Percentiles rank a stretch among this genome's conserved stretches.
phyloP scores from a whole-genome alignment of 1,139 yeast genomes.

The Diutina siamensis region DNA sequence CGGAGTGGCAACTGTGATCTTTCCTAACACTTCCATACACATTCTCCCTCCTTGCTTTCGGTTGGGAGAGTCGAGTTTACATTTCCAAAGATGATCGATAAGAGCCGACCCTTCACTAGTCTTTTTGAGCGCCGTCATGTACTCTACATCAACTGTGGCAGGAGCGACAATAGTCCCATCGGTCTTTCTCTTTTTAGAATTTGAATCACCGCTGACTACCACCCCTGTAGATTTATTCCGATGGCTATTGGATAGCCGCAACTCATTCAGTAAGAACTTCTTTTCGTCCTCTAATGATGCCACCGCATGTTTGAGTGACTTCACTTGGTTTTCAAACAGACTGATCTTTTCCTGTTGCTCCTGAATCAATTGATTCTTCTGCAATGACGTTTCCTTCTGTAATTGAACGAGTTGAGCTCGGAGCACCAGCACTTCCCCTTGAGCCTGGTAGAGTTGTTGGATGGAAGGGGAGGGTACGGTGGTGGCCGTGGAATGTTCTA shows the following conservation, averaged over 20 bases:
- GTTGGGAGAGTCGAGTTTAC: constrained; percentile 7
- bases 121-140: background rate
- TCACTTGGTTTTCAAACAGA: constrained; percentile 30
- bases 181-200: background rate
- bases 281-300: constrained; percentile 59
- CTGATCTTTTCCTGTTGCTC: constrained; percentile 19
- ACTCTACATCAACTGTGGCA: background rate
- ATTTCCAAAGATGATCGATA: constrained; percentile 26
- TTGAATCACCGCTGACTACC: too few relatives aligned
- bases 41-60: constrained; percentile 15
- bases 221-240: background rate
- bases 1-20: constrained; percentile 25
- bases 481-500: background rate
- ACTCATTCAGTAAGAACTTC: constrained; percentile 43
- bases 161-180: background rate
- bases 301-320: constrained; percentile 30
- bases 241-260: constrained; percentile 14
- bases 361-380: constrained; percentile 29
- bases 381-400: constrained; percentile 32
- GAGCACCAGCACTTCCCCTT: constrained; percentile 70
- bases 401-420: constrained; percentile 48
- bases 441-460: constrained; percentile 33
- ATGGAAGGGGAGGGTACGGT: constrained; percentile 8
- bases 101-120: constrained; percentile 22
- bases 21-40: constrained; percentile 38